These are phyloP conservation scores for Carex littledalei DNA, from an alignment of 176 grass and related monocot species.

Conservation along the genomic window DNA sequence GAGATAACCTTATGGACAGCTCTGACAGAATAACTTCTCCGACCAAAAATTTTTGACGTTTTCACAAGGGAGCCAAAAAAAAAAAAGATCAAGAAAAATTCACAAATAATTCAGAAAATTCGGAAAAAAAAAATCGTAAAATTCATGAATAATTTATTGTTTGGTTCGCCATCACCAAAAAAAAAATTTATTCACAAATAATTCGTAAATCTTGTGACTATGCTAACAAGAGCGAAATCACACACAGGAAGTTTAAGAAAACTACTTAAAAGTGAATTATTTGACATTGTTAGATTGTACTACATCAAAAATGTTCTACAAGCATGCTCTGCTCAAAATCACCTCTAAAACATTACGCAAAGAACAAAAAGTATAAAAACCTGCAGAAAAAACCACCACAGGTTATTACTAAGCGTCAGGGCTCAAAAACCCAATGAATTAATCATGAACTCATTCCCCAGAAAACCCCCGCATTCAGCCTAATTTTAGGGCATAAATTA, in stretches of 20 bases:
- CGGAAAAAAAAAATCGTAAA: no score
- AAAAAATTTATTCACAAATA: no score
- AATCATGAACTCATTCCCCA: background rate
- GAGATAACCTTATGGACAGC: no score
- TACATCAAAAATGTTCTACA: constrained; percentile 24
- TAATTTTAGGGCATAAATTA: constrained; percentile 4
- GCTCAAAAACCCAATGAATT: constrained; percentile 1
- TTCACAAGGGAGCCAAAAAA: no score
- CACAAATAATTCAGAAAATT: no score
- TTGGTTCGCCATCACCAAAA: no score
- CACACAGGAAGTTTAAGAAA: background rate
- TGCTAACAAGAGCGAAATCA: background rate
- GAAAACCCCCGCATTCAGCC: background rate
- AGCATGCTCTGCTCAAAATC: background rate
- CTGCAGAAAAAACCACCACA: constrained; percentile 6
- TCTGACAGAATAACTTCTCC: no score
- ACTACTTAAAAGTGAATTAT: background rate
- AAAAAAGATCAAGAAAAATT: no score
- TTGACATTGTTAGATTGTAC: background rate
- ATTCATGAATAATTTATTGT: no score
- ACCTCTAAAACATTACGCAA: constrained; percentile 7
- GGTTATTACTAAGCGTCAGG: background rate
- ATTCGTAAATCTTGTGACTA: no score
- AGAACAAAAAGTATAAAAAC: constrained; percentile 16
- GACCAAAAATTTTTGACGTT: no score